Evolutionary conservation across 176 grass and related monocot genomes (phyloP), one percentile per base, ranked within the genome.

Genomic region (Alloteropsis semialata): DNA sequence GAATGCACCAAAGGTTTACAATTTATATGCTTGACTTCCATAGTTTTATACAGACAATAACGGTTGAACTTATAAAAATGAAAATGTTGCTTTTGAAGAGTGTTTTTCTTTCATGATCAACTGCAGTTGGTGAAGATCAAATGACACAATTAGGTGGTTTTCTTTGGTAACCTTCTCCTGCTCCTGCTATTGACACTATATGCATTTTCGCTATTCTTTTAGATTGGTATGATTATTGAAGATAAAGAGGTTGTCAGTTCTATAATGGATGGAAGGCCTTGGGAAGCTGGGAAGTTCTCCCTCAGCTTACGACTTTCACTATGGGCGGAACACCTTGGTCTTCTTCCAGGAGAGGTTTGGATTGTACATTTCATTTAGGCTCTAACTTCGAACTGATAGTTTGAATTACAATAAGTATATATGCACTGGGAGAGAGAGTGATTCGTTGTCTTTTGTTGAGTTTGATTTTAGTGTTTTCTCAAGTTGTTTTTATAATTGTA

Each of bases 151-250:
- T 84, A 28, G 8, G 16, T 18, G 8, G 50, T 32, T 25, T 76
- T 0, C 49, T 61, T 48, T 7, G 19, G 15, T 45, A 69, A 69
- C 48, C 27, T 67, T 30, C 17, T 58, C 27, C 12, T 8, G 27
- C 43, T 25, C 53, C 7, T 79, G 15, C 6, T 70, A 32, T 22
- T 65, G 34, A 53, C n/a, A 28, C 9, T 65, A 30, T 56, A 24
- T 16, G 10, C 16, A 6, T 17, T 53, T 27, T 66, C 54, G 11
- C 43, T 57, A 8, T 65, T 80, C n/a, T 86, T 81, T 59, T 87
- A 98, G 96, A 98, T 98, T 91, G 92, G 84, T 76, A 89, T 98
- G 60, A 79, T 98, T 81, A 93, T 98, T 76, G 96, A 98, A 88
- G 96, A 98, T 93, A 98, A 95, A 95, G 90, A 98, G 80, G 84